Evolutionary conservation across 192 early-diverging fungal species (phyloP), one percentile per base, ranked within the genome.

Genomic region (Mortierella alpina): DNA sequence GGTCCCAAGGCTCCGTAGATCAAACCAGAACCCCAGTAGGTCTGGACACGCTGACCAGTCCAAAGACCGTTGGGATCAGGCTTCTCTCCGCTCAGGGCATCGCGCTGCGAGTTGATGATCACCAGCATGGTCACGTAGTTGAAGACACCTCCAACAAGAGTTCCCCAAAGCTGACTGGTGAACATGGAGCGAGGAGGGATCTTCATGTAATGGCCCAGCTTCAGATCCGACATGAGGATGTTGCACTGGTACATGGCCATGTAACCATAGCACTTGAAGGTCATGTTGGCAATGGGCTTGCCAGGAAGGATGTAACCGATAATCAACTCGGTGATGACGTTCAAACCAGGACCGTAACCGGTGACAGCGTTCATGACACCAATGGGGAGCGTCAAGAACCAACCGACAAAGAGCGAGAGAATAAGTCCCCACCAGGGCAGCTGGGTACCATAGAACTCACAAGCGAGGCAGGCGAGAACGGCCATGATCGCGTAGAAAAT

Each of bases 1-100:
- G 94, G 91, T 46, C 91, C 91, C 60, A 95, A 88, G 11, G 89
- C 85, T n/a, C 94, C 94, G 90, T 92, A 95, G 64, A 95, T 72
- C 42, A 72, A 53, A 42, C 84, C 90, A 42, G 88, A 90, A 54
- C 85, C 86, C 84, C 85, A 90, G 63, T 93, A 95, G 40, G 84
- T 86, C 1, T 67, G 52, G 59, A 85, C 85, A 59, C 70, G 79
- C 64, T 79, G 79, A 22, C 85, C 88, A 55, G 85, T 85, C 66
- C 82, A 89, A 72, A 86, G 85, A 18, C 85, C 85, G 48, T 59
- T 73, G n/a, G 85, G 85, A 71, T 86, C 85, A 3, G 62, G 51
- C 13, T 63, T 65, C 0, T 77, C 70, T 11, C 70, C 74, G 55
- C 62, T 53, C 18, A 83, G 63, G 42, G 47, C 68, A 4, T 44